Base-by-base conservation (phyloP, 768 basidiomycete genomes). In the Leucogyrophana mollusca region DNA sequence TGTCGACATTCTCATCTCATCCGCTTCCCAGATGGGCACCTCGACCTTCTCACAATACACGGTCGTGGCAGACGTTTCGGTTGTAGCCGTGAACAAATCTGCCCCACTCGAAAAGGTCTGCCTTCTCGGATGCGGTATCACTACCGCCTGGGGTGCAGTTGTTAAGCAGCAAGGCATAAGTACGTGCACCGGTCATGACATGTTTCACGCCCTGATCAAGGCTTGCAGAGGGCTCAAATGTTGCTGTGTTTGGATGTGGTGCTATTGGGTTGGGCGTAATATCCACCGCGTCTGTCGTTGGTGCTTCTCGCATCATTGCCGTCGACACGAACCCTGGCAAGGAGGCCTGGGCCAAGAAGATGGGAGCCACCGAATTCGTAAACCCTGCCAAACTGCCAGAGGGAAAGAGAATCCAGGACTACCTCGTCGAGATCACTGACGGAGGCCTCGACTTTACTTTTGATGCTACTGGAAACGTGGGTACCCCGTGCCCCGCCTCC, bases 21-120 rank as follows among this genome's bases (percentile, higher is more conserved):
- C 9, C 35, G 32, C 6, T 13, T 35, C 23, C 27, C 46, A 96
- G 94, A 99, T 98, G 96, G 96, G 96, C 34, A 92, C 88, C 21
- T 98, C 95, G 24, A 95, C 96, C 2, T 99, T 99, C 74, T 96
- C 95, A n/a, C 94, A 98, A 65, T 99, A 98, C 74, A 96, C 96
- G 7, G 96, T 99, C 49, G 93, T 99, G 2, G 90, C 93, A 37
- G 94, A 99, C 54, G 94, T 94, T 36, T 98, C 94, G 16, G 90
- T 99, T 20, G 96, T 98, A 43, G 83, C 91, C 13, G 85, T 99
- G 49, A 84, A 85, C 70, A 76, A 80, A 50, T 72, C 78, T 50
- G 96, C 96, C 2, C 92, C 93, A 8, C 79, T 99, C 11, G 88
- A 97, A 22, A 96, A 93, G 61, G 92, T 94, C n/a, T 98, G 96